A percentile compares a stretch with the other conserved stretches of the same genome.
phyloP scores from a whole-genome alignment of 768 basidiomycete species.

The Lactarius deliciosus region DNA sequence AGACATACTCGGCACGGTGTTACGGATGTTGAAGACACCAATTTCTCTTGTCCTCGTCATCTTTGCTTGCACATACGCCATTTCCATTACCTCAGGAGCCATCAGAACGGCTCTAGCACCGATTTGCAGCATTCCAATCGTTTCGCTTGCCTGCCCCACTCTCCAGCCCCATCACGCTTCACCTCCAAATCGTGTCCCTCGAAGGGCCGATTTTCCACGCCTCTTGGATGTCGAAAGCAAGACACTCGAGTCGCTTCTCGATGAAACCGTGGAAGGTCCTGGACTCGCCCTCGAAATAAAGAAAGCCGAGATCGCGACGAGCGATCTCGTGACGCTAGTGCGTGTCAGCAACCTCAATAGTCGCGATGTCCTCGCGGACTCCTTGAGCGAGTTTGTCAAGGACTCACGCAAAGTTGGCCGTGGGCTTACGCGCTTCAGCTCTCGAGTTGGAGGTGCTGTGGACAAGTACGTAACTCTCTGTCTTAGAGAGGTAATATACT shows the following conservation, averaged over 20 bases:
- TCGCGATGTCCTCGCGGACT: constrained; percentile 54
- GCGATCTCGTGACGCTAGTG: constrained; percentile 63
- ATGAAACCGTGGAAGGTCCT: constrained; percentile 57
- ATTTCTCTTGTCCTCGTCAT: constrained; percentile 54
- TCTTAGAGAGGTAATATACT: not conserved
- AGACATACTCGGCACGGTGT: constrained; percentile 48
- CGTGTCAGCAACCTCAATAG: constrained; percentile 60
- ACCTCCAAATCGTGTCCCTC: constrained; percentile 31
- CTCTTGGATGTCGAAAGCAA: constrained; percentile 60
- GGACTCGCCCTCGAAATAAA: constrained; percentile 66
- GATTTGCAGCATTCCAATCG: constrained; percentile 59
- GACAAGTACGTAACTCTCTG: constrained; percentile 55
- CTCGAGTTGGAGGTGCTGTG: constrained; percentile 71
- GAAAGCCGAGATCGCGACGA: constrained; percentile 75
- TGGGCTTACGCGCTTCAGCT: constrained; percentile 58
- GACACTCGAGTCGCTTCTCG: constrained; percentile 62
- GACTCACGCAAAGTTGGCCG: constrained; percentile 62
- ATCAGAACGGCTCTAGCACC: constrained; percentile 54
- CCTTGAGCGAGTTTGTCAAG: constrained; percentile 52
- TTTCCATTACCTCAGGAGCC: constrained; percentile 42
- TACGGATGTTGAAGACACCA: constrained; percentile 54
- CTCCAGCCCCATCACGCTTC: constrained; percentile 17
- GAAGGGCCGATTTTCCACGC: constrained; percentile 60
- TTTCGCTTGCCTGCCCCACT: constrained; percentile 48
- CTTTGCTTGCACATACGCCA: constrained; percentile 49